Base-by-base conservation (phyloP, 225 moss, liverwort and hornwort genomes). In the Pseudisothecium myosuroides region DNA sequence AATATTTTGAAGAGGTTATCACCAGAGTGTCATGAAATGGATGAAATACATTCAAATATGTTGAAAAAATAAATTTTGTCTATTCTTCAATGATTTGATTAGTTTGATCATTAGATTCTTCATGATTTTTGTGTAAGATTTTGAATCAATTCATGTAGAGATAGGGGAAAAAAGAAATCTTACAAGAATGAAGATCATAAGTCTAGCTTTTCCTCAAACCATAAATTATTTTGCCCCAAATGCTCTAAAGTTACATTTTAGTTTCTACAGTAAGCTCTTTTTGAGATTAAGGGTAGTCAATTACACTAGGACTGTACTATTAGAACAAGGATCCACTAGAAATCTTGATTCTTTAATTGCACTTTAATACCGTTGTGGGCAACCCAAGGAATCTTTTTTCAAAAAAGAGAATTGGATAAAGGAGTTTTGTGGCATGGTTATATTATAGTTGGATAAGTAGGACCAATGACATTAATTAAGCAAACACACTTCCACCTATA, bases 1-100 rank as follows among this genome's bases (percentile, higher is more conserved):
- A 49, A 49, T 47, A 7, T 75, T 31, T 31, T 49, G 0, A 31
- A 75, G 31, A 75, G 17, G 14, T 29, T 47, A 47, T 0, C 47
- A 0, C 3, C 0, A 2, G 0, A 47, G 17, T 1, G 0, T 74
- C 1, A 29, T 29, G 6, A 47, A 47, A 47, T 74, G 7, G 2
- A 49, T 20, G 6, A 73, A 47, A 1, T 18, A 32, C 49, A 75
- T 19, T 45, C 3, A 74, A 47, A 17, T 18, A 18, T 47, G 18
- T 18, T 74, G 10, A 29, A 9, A 45, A 47, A 74, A 1, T 10
- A 74, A 31, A 18, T 11, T 74, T 31, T 45, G 4, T 47, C 4
- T 47, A 31, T 74, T 75, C 12, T 75, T 75, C 4, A 31, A 49
- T 0, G 2, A 49, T 49, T 18, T 31, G 7, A 31, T 1, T 1